A percentile compares a stretch with the other conserved stretches of the same genome.
Evolutionary conservation across 257 asterid species (phyloP).

Genomic region (Catharanthus roseus): DNA sequence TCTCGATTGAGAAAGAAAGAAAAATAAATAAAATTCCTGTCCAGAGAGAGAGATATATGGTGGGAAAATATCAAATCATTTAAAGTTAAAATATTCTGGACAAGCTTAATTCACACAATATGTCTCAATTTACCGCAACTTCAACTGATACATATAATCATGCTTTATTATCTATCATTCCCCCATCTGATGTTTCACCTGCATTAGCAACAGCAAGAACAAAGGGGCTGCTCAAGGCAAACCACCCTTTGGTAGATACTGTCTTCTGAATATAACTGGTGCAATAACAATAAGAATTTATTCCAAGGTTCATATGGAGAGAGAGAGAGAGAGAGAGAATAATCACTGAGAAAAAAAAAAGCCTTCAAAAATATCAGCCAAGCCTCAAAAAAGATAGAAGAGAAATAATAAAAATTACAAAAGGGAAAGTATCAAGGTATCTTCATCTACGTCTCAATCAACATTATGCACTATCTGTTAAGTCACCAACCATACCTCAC

Average conservation of each 20-base stretch:
- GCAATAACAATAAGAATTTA: conserved; percentile 49
- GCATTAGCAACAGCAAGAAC: conserved; percentile 29
- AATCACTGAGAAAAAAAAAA: conserved; percentile 32
- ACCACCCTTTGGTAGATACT: conserved; percentile 41
- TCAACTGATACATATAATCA: background rate
- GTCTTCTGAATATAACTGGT: conserved; percentile 24
- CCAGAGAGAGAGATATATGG: too few species aligned
- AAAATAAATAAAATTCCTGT: conserved; percentile 2
- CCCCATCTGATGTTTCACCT: conserved; percentile 21
- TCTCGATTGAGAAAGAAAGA: background rate
- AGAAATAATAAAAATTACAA: background rate
- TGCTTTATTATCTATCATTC: conserved; percentile 13
- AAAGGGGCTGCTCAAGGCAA: conserved; percentile 18
- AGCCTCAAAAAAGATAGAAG: conserved; percentile 23
- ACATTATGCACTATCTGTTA: conserved; percentile 24
- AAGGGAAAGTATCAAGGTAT: conserved; percentile 7
- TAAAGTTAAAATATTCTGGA: conserved; percentile 25
- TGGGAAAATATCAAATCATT: conserved; percentile 9
- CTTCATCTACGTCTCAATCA: conserved; percentile 23
- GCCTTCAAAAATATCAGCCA: conserved; percentile 30
- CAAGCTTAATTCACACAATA: conserved; percentile 16
- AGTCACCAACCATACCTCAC: conserved; percentile 23
- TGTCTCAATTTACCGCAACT: conserved; percentile 3
- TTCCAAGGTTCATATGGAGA: conserved; percentile 55
- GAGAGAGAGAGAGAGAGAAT: conserved; percentile 26